Evolutionary conservation across 352 stramenopile species (phyloP), one percentile per base, ranked within the genome.

Genomic region (Albugo candida): DNA sequence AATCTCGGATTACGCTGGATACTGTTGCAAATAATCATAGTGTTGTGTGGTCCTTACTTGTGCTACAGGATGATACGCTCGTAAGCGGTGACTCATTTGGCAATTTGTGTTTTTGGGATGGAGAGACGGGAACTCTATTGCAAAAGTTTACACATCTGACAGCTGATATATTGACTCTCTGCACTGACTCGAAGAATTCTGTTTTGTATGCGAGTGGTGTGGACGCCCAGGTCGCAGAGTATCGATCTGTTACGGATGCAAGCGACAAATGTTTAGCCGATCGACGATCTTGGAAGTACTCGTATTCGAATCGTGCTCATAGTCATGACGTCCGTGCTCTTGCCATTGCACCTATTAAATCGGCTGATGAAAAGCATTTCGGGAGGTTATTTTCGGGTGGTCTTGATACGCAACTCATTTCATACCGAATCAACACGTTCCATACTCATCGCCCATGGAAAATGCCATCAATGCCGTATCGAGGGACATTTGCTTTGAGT

Each of bases 331-430:
- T 95, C 38, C 75, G 78, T 16, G 70, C 79, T 16, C 56, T 95
- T n/a, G 81, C 78, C 24, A 49, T 95, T 13, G 83, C 75, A 20
- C 53, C 59, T 4, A 54, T 54, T 13, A 55, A 45, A 58, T 31
- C 24, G 24, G 24, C 24, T 8, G 24, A 31, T 8, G 24, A 31
- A 8, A 31, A 31, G 24, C 24, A 59, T 16, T 66, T 70, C 13
- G 56, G 64, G 2, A 56, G 94, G 35, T 65, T 97, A 21, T 80
- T 94, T 14, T 96, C 82, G 13, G 87, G 81, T 20, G 84, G 91
- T 44, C 73, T 96, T 41, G 91, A 97, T 75, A 97, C 87, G 13
- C 88, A 95, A 63, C 55, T 97, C 6, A 92, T 93, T 41, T 92
- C 78, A 56, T 96, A 96, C 63, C 60, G 66, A 41, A 76, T 81